Percentiles rank a stretch among this genome's conserved stretches.
These are phyloP conservation scores for Obba rivulosa DNA, from an alignment of 768 basidiomycete species.

Conservation along the genomic window DNA sequence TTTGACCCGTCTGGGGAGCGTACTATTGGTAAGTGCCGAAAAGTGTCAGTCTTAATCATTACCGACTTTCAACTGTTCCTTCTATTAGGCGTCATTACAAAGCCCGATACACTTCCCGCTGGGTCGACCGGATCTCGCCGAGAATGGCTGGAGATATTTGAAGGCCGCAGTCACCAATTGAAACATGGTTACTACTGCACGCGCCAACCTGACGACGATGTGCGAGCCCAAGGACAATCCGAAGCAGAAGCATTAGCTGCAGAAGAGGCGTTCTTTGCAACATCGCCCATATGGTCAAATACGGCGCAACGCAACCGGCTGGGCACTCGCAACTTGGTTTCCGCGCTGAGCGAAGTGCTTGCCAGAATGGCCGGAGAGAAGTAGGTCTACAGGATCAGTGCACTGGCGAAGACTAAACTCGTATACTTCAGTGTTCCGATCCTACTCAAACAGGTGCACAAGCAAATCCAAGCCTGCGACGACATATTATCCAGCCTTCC, in stretches of 20 bases:
- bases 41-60: too few species aligned
- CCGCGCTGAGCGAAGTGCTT: constrained; percentile 44
- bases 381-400: too few species aligned
- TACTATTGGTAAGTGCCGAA: constrained; percentile 46
- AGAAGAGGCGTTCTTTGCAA: constrained; percentile 42
- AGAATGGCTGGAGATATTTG: constrained; percentile 48
- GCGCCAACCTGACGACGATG: constrained; percentile 54
- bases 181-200: constrained; percentile 52
- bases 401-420: too few species aligned
- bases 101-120: constrained; percentile 49
- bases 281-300: constrained; percentile 46
- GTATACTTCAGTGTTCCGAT: too few species aligned
- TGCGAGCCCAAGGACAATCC: constrained; percentile 36
- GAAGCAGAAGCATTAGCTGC: constrained; percentile 31
- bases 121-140: constrained; percentile 37
- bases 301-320: constrained; percentile 45
- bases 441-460: too few species aligned
- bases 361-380: constrained; percentile 19
- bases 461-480: too few species aligned
- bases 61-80: not conserved
- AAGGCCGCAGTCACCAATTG: constrained; percentile 41
- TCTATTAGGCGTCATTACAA: constrained; percentile 42
- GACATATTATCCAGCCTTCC: too few species aligned
- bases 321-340: constrained; percentile 49
- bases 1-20: constrained; percentile 42